Evolutionary conservation across 225 moss, liverwort and hornwort species (phyloP), one percentile per base, ranked within the genome.

Genomic region (Anthoceros angustus): DNA sequence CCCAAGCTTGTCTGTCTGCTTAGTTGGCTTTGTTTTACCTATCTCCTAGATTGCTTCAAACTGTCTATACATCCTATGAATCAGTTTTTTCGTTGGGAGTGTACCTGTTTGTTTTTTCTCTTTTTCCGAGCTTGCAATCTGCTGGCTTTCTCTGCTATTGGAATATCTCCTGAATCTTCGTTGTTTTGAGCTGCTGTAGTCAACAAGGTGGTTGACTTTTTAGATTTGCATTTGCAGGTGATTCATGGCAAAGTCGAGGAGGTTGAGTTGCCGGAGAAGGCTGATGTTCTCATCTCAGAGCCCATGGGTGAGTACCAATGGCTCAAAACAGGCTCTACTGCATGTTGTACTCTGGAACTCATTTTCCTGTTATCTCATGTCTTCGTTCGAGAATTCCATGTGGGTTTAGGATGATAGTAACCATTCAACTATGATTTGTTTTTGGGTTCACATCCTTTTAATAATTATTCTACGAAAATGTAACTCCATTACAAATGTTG

Each of bases 241-340:
- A 77, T 85, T 42, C 79, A 85, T 82, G 84, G 84, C 65, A 85
- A 85, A 77, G 64, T 85, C 77, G 82, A 85, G 82, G 84, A 85
- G 79, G 72, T 85, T 82, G 79, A 84, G 77, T 75, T 84, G 75
- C 84, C 82, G 74, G 79, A 82, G 82, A 84, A 84, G 77, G 84
- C 82, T 71, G 79, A 85, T 69, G 82, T 85, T 66, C 77, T 85
- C 79, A 82, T 85, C 48, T 85, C 82, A 82, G 84, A 85, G 74
- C 84, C 84, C 41, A 85, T 85, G 84, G 84, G 81, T 84, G 84
- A 84, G 84, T 74, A 79, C 76, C 72, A 81, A 78, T 77, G 49
- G 71, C 68, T 74, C 66, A 62, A 76, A 61, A 41, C 69, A 63
- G 42, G n/a, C n/a, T n/a, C n/a, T n/a, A n/a, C n/a, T n/a, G n/a